Evolutionary conservation across 768 basidiomycete species (phyloP).

Genomic region (Chalciporus pseudorubinellus): DNA sequence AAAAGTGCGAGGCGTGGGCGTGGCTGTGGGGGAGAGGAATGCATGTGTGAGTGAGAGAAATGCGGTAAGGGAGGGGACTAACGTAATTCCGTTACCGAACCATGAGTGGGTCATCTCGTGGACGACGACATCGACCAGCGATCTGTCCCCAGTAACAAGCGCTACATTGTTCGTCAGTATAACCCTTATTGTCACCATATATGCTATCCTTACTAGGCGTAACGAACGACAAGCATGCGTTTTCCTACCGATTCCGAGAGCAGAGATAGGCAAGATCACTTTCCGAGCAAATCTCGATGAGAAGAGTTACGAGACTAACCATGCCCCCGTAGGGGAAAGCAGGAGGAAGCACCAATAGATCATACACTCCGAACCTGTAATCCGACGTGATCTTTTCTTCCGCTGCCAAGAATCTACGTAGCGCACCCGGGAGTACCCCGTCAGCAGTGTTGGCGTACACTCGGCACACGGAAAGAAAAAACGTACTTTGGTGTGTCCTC

Average conservation of each 20-base stretch:
- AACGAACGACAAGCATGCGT: slow-evolving; percentile 81
- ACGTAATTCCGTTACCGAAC: slow-evolving; percentile 90
- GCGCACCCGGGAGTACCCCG: no score
- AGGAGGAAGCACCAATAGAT: slow-evolving; percentile 83
- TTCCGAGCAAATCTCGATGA: not conserved
- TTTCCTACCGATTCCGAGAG: slow-evolving; percentile 55
- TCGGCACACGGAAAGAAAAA: no score
- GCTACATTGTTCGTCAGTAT: slow-evolving; percentile 38
- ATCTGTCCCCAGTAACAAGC: slow-evolving; percentile 80
- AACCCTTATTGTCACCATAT: not conserved
- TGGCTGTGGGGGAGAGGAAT: slow-evolving; percentile 39
- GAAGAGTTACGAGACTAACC: slow-evolving; percentile 37
- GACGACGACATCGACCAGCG: slow-evolving; percentile 86
- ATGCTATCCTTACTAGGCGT: slow-evolving; percentile 66
- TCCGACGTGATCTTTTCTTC: slow-evolving; percentile 68
- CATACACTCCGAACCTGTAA: slow-evolving; percentile 86
- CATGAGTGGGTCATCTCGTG: slow-evolving; percentile 85
- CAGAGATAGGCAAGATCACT: not conserved
- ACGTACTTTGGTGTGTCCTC: slow-evolving; percentile 73
- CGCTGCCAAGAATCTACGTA: slow-evolving; percentile 62
- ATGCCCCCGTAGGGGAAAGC: slow-evolving; percentile 92
- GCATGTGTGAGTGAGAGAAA: not conserved
- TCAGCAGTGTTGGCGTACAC: no score
- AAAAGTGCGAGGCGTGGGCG: slow-evolving; percentile 73
- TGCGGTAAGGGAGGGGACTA: slow-evolving; percentile 28